Evolutionary conservation across 768 basidiomycete genomes (phyloP), one percentile per base, ranked within the genome.

Genomic region (Leucogyrophana mollusca): DNA sequence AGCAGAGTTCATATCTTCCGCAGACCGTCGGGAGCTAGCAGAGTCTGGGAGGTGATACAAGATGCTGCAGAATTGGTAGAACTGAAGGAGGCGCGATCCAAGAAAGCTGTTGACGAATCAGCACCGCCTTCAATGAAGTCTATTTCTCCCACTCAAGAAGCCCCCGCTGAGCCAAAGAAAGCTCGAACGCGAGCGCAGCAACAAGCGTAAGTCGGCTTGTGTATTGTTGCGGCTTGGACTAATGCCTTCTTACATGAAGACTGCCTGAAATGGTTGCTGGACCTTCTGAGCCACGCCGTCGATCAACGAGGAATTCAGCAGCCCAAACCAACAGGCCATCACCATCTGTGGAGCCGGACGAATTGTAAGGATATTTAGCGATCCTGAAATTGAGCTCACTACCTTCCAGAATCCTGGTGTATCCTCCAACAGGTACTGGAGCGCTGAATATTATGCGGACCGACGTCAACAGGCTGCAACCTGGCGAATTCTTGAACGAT

Each of bases 401-500:
- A 34, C 33, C 7, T 22, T 49, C 4, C 49, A 93, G 90, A n/a
- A 74, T 91, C 20, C 61, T 92, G 38, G 78, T 85, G 21, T 93
- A 88, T 61, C 90, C 90, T 21, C 79, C 76, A 35, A 76, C 76
- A 14, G 75, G 78, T 3, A 76, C 79, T 13, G 88, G 90, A 7
- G 85, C 86, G 2, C 80, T 98, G 32, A 87, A 85, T 52, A 78
- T 99, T 56, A 94, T 86, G 11, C 76, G 78, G 33, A 85, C 82
- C 18, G 96, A 98, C 57, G 65, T 86, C 21, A 72, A 72, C 45
- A 83, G 95, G 9, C 64, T 97, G 24, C 68, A 80, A 41, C 84
- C 85, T 0, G 83, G 82, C 24, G 90, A 95, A 62, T 98, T 85
- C 62, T 73, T 99, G 39, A 99, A 99, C 60, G 96, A 99, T 68